These are phyloP conservation scores for Termitomyces sp. DNA, from an alignment of 768 basidiomycete species.

Conservation along the genomic window DNA sequence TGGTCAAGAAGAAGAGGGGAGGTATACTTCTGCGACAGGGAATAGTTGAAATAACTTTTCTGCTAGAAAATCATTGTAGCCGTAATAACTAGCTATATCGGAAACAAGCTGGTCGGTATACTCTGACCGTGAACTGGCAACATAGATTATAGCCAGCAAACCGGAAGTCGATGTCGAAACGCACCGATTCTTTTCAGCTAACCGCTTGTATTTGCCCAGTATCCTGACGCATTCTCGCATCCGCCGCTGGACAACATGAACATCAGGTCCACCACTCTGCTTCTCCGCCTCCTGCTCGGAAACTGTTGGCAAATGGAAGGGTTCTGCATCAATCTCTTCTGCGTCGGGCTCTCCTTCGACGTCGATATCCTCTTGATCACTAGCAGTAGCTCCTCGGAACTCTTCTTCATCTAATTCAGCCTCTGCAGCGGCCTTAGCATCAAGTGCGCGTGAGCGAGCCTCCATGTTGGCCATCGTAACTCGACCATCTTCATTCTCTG, in stretches of 20 bases:
- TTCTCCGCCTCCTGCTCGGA: conserved; percentile 73
- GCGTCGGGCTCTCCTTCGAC: conserved; percentile 39
- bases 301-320: conserved; percentile 62
- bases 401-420: conserved; percentile 68
- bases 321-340: conserved; percentile 41
- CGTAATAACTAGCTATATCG: conserved; percentile 94
- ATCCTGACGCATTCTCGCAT: conserved; percentile 75
- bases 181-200: conserved; percentile 64
- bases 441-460: conserved; percentile 70
- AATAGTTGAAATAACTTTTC: conserved; percentile 95
- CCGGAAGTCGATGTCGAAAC: conserved; percentile 17
- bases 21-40: conserved; percentile 78
- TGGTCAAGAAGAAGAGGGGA: neutral
- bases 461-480: conserved; percentile 81
- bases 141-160: neutral
- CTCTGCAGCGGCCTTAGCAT: conserved; percentile 59
- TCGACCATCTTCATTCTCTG: conserved; percentile 44
- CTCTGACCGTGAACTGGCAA: conserved; percentile 74
- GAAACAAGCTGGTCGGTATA: conserved; percentile 82
- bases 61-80: conserved; percentile 92
- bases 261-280: conserved; percentile 59
- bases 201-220: conserved; percentile 64
- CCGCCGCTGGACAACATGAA: conserved; percentile 70
- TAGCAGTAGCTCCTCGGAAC: conserved; percentile 47
- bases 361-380: conserved; percentile 39